Base-by-base conservation (phyloP, 163 green algal genomes). In the Chlorella variabilis region DNA sequence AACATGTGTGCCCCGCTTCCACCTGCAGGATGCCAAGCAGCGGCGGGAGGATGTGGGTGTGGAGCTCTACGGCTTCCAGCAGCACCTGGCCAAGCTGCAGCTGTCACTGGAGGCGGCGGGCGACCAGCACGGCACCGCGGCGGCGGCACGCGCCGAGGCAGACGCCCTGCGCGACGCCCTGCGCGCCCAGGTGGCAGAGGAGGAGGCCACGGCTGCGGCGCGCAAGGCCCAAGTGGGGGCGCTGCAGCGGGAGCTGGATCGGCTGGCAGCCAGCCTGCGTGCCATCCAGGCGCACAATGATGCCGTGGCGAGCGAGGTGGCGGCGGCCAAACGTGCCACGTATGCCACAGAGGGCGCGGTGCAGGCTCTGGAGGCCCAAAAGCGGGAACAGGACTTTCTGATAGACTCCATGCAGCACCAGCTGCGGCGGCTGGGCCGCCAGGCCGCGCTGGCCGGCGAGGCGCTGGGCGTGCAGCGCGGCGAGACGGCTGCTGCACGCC, bases 51-150 rank as follows among this genome's bases (percentile, higher is more conserved):
- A 89, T 25, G 85, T 97, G 34, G 95, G 95, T 39, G 94, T 98
- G 61, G 93, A 97, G 90, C 91, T 98, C 18, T 98, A 98, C 84
- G 93, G 93, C 36, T 96, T 94, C 71, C 95, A 98, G 89, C 93
- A 98, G 85, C 92, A 94, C 63, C 88, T 98, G 39, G 94, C 93
- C 25, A 90, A 92, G 75, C 90, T 98, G 73, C 94, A 98, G 89
- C 88, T 95, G 82, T 58, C 83, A 17, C 87, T 98, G 68, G 95
- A 97, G 67, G 86, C 91, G 59, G 89, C 91, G 17, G 90, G 96
- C 67, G 90, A 96, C 27, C 89, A 91, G 66, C 91, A 90, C 61
- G 70, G 58, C 8, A 56, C 84, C 13, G 69, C 84, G 21, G 73
- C 74, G 15, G 56, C 68, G 17, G 34, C 69, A 17, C 59, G 78